Evolutionary conservation across 805 yeast species (phyloP), one percentile per base, ranked within the genome.

Genomic region (Vanderwaltozyma verrucispora): DNA sequence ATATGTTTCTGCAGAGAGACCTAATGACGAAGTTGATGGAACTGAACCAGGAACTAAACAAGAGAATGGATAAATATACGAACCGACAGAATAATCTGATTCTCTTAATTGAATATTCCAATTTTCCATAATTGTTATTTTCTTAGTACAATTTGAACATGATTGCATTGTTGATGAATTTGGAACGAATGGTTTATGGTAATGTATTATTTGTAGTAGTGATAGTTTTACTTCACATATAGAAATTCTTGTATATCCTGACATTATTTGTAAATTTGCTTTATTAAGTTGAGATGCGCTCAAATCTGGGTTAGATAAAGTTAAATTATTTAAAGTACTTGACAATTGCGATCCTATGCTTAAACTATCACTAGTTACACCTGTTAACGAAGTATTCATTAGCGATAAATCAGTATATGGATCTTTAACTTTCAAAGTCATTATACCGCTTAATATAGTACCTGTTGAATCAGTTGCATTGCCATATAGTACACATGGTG

Each of bases 31-130:
- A 1, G 94, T 74, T 1, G 95, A 85, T 1, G 97, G 96, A 23
- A 87, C 59, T 18, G 81, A 68, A 0, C 99, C 98, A 0, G 96
- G 94, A 8, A 92, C 56, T 29, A 92, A 63, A 56, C 86, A 87
- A 16, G 94, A 80, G 54, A 92, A 89, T 2, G 98, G 99, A 56
- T 84, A 92, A 1, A 83, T 86, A 51, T 92, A 95, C 14, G 70
- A 65, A 1, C 89, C 92, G 5, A 65, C 59, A 7, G 77, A 65
- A 44, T 86, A 73, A n/a, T 71, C 65, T 1, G 75, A 67, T 1
- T 74, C 65, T 23, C 68, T 67, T 4, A 73, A 64, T 39, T 92
- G 68, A 10, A 92, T 80, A 48, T 86, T 86, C 99, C 99, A 92
- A 37, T 78, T 65, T 21, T 95, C 94, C 47, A 92, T 64, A 27